Conservation (phyloP, 768 basidiomycete genomes). For the Mrakia hoshinonis region DNA sequence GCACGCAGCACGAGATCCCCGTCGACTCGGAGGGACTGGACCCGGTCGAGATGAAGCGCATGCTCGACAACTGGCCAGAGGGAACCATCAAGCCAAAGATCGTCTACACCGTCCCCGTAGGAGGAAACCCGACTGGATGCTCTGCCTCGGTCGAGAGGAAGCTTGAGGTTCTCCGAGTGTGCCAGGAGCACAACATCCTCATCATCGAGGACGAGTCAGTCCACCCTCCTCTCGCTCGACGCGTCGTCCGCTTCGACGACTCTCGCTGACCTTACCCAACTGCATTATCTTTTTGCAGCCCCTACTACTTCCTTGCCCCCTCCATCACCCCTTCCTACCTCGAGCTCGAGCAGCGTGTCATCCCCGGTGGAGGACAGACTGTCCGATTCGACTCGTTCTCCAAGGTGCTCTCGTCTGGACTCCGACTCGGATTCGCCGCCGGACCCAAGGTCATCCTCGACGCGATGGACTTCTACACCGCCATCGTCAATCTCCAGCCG, state of each 20-base stretch:
- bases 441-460: constrained; percentile 61
- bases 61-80: constrained; percentile 65
- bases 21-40: constrained; percentile 66
- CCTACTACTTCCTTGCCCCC: constrained; percentile 55
- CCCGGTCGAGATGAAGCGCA: constrained; percentile 52
- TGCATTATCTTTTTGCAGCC: neutral
- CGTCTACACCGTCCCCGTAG: constrained; percentile 55
- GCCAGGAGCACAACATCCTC: constrained; percentile 63
- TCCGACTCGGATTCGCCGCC: constrained; percentile 56
- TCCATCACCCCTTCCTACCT: constrained; percentile 71
- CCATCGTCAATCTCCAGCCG: constrained; percentile 40
- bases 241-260: neutral
- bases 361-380: constrained; percentile 60
- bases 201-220: constrained; percentile 67
- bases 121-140: constrained; percentile 77
- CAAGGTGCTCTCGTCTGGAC: constrained; percentile 53
- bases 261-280: constrained; percentile 18
- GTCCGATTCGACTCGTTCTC: constrained; percentile 83
- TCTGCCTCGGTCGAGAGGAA: constrained; percentile 63
- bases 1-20: constrained; percentile 49
- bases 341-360: constrained; percentile 58
- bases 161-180: constrained; percentile 59
- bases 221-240: constrained; percentile 9
- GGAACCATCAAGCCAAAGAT: constrained; percentile 64
- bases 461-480: constrained; percentile 56